Percentiles rank a stretch among this genome's conserved stretches.
Evolutionary conservation across 768 basidiomycete genomes (phyloP).

Genomic region (Boletus subcaerulescens): DNA sequence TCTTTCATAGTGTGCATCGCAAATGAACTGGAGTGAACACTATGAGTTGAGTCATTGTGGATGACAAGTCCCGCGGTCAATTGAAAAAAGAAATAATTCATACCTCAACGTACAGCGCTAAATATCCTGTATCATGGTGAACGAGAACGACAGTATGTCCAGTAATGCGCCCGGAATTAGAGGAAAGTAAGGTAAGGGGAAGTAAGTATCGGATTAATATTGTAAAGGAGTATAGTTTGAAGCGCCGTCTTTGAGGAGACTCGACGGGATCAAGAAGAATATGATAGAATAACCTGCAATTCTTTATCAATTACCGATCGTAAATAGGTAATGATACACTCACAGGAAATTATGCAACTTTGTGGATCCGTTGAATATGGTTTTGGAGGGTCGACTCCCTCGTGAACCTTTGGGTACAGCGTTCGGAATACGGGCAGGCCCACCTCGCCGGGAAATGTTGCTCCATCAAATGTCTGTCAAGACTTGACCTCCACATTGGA

Average conservation of each 20-base stretch:
- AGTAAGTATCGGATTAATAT: neutral
- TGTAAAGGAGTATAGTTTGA: neutral
- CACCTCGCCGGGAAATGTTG: slow-evolving; percentile 11
- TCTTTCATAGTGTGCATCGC: neutral
- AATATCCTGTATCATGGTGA: neutral
- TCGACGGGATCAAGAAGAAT: neutral
- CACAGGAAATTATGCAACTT: neutral
- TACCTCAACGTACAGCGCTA: slow-evolving; percentile 6
- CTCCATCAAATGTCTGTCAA: slow-evolving; percentile 11
- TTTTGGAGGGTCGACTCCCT: neutral
- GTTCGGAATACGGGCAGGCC: neutral
- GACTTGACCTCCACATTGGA: slow-evolving; percentile 6
- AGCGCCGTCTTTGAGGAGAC: neutral
- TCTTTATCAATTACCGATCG: neutral
- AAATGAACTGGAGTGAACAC: neutral
- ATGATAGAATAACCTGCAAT: neutral
- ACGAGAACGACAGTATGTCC: neutral
- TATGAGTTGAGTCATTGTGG: neutral
- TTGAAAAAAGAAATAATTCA: neutral
- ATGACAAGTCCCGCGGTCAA: neutral
- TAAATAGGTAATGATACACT: neutral
- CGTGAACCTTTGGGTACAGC: neutral
- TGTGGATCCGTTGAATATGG: neutral
- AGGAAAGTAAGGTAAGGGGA: neutral
- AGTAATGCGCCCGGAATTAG: neutral